phyloP scores from a whole-genome alignment of 352 stramenopile genomes.

The Phytophthora pluvialis region DNA sequence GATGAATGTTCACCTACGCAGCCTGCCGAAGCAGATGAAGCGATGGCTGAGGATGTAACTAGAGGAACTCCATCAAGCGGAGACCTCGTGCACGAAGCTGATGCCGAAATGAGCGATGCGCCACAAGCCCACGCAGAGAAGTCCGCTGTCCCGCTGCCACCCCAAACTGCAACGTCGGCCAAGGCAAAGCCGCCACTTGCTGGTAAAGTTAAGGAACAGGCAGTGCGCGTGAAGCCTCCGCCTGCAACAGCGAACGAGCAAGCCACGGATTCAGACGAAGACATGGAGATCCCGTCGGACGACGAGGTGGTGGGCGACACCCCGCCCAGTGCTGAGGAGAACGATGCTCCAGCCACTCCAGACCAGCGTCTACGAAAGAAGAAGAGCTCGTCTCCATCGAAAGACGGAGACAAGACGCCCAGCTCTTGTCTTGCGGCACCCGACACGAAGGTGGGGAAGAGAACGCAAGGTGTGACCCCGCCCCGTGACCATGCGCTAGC shows the following conservation, averaged over 20 bases:
- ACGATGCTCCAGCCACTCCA: neutral
- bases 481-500: neutral
- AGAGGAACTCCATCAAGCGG: neutral
- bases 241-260: neutral
- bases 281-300: conserved; percentile 1
- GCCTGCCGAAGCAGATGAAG: too few relatives aligned
- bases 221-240: neutral
- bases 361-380: neutral
- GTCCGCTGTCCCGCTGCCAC: too few relatives aligned
- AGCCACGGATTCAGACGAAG: neutral
- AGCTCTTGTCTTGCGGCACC: neutral
- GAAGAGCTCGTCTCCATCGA: neutral
- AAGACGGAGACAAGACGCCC: neutral
- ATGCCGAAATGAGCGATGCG: conserved; percentile 1
- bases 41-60: neutral
- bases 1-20: neutral
- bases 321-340: neutral
- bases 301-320: conserved; percentile 2
- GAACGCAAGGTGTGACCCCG: neutral
- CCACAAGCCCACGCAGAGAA: neutral
- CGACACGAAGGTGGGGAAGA: neutral
- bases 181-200: neutral
- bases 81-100: neutral
- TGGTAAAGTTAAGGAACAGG: neutral
- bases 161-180: neutral